Conservation (phyloP, 768 basidiomycete genomes). For the Ramaria sp. region DNA sequence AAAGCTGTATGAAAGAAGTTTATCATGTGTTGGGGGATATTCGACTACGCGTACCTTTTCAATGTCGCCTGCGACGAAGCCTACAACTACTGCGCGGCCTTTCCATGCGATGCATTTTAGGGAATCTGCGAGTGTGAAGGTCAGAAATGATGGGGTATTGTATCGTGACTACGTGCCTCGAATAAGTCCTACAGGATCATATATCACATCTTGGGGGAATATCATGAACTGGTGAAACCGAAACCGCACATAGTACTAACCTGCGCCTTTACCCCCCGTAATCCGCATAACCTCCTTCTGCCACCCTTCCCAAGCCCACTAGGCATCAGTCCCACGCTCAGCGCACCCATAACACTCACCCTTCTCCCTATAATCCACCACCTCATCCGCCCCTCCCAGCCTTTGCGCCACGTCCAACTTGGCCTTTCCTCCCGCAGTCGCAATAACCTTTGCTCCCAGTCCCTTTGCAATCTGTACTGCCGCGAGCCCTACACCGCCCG, state of each 20-base stretch:
- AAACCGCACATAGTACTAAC: constrained; percentile 13
- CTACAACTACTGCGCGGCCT: constrained; percentile 86
- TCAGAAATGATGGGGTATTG: not conserved
- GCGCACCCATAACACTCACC: constrained; percentile 11
- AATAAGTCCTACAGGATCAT: constrained; percentile 79
- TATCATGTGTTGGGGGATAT: constrained; percentile 10
- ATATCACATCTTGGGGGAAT: constrained; percentile 45
- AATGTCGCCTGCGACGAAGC: constrained; percentile 78
- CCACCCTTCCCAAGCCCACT: constrained; percentile 41
- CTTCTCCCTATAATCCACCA: constrained; percentile 61
- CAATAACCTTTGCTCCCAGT: constrained; percentile 90
- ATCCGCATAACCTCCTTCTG: constrained; percentile 81
- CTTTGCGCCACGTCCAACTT: constrained; percentile 74
- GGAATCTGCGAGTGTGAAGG: constrained; percentile 41
- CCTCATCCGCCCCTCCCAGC: constrained; percentile 74
- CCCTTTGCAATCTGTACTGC: constrained; percentile 93
- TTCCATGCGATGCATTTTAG: constrained; percentile 94
- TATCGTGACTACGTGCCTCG: constrained; percentile 30
- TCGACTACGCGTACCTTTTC: constrained; percentile 49
- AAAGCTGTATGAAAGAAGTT: constrained; percentile 39
- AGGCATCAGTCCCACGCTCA: no score
- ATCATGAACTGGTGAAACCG: no score
- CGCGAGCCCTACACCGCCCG: constrained; percentile 88
- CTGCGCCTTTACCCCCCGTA: constrained; percentile 76
- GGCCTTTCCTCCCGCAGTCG: constrained; percentile 68